Evolutionary conservation across 108 stramenopile species (phyloP).

Genomic region (Nannochloropsis gaditana): DNA sequence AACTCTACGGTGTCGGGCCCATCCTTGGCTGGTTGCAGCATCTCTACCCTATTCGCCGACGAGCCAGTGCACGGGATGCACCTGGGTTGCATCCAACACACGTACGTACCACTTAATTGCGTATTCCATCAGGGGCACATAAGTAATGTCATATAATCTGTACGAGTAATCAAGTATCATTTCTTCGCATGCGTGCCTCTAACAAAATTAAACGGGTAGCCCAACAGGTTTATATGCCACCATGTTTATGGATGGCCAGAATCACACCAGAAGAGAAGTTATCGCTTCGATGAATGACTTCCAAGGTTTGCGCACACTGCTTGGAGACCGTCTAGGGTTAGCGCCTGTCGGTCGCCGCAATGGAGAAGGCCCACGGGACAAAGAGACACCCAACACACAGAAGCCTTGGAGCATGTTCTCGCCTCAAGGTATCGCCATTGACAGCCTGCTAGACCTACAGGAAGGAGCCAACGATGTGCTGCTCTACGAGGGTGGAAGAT

Average conservation of each 20-base stretch:
- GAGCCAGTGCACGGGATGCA: conserved; percentile 7
- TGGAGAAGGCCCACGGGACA: not conserved
- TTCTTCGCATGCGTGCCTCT: not conserved
- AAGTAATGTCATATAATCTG: too few relatives aligned
- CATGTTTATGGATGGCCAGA: not conserved
- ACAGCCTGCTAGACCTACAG: conserved; percentile 4
- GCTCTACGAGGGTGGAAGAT: conserved; percentile 37
- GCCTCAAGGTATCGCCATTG: not conserved
- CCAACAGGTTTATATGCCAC: not conserved
- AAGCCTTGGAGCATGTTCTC: conserved; percentile 12
- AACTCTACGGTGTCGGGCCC: not conserved
- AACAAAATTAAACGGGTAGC: not conserved
- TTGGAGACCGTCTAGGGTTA: not conserved
- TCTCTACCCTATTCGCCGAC: not conserved
- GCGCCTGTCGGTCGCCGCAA: not conserved
- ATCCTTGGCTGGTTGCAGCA: not conserved
- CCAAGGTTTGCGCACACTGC: not conserved
- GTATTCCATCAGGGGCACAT: not conserved
- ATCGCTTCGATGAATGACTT: not conserved
- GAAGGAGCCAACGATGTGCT: not conserved
- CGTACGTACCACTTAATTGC: not conserved
- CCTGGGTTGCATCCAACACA: not conserved
- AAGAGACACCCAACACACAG: not conserved
- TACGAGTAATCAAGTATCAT: not conserved
- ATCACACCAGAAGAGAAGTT: not conserved